phyloP scores from a whole-genome alignment of 129 eudicot species.

The Cynara cardunculus region DNA sequence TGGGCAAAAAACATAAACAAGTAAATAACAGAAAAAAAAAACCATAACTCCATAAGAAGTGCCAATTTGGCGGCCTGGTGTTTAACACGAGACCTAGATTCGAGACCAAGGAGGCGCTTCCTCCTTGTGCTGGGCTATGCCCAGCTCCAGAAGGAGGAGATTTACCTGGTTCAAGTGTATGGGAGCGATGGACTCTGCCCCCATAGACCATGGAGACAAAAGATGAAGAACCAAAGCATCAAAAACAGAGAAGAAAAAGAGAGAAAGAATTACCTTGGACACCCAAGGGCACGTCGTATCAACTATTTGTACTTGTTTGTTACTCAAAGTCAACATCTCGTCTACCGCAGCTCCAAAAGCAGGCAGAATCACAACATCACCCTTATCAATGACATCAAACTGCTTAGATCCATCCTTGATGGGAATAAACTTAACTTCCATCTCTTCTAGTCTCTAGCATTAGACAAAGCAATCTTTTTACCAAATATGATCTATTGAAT shows the following conservation, averaged over 20 bases:
- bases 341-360: constrained; percentile 97
- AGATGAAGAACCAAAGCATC: no score
- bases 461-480: constrained; percentile 14
- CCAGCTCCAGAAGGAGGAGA: not conserved
- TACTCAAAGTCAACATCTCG: constrained; percentile 72
- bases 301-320: constrained; percentile 86
- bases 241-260: not conserved
- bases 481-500: not conserved
- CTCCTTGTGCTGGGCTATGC: not conserved
- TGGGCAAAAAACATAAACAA: not conserved
- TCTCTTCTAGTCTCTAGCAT: constrained; percentile 73
- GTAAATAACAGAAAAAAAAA: not conserved
- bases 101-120: not conserved
- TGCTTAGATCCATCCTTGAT: constrained; percentile 61
- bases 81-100: not conserved
- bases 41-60: not conserved
- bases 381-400: constrained; percentile 73
- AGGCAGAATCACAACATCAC: constrained; percentile 91
- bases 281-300: constrained; percentile 99
- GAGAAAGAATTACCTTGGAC: constrained; percentile 47
- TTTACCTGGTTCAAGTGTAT: not conserved
- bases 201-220: not conserved
- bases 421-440: constrained; percentile 78
- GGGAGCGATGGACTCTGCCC: not conserved
- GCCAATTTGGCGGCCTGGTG: not conserved